Evolutionary conservation across 2,329 filamentous ascomycete species (phyloP).

Genomic region (Alternaria tenuissima): DNA sequence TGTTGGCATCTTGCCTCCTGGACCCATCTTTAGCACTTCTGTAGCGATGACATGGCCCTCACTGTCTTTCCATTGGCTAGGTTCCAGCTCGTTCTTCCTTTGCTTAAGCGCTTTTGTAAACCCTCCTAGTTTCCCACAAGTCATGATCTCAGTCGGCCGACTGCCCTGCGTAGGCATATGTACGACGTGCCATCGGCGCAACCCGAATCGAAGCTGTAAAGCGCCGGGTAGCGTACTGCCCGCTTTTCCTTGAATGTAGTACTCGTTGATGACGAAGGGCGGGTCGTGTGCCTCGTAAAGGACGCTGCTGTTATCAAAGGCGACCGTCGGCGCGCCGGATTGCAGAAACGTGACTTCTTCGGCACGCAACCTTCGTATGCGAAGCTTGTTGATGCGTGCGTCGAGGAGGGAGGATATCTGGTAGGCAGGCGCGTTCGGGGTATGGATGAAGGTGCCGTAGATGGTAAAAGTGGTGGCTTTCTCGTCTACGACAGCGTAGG

Average conservation of each 20-base stretch:
- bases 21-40: constrained; percentile 24
- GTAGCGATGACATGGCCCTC: constrained; percentile 32
- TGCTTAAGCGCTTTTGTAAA: constrained; percentile 21
- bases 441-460: constrained; percentile 39
- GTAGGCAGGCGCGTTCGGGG: constrained; percentile 32
- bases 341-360: constrained; percentile 30
- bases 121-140: constrained; percentile 30
- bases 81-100: constrained; percentile 27
- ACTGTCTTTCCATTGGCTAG: constrained; percentile 32
- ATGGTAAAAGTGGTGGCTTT: constrained; percentile 35
- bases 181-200: constrained; percentile 29
- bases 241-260: constrained; percentile 29
- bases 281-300: constrained; percentile 41
- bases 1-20: constrained; percentile 30
- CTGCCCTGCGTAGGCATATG: constrained; percentile 25
- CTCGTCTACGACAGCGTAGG: constrained; percentile 33
- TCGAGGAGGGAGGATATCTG: constrained; percentile 39
- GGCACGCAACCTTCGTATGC: constrained; percentile 29
- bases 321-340: constrained; percentile 21
- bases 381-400: constrained; percentile 26
- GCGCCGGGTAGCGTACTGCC: constrained; percentile 25
- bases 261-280: constrained; percentile 32
- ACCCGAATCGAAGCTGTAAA: constrained; percentile 27
- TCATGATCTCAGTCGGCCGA: constrained; percentile 25
- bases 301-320: constrained; percentile 26